Base-by-base conservation (phyloP, 306 rosid species). In the Dryas octopetala region DNA sequence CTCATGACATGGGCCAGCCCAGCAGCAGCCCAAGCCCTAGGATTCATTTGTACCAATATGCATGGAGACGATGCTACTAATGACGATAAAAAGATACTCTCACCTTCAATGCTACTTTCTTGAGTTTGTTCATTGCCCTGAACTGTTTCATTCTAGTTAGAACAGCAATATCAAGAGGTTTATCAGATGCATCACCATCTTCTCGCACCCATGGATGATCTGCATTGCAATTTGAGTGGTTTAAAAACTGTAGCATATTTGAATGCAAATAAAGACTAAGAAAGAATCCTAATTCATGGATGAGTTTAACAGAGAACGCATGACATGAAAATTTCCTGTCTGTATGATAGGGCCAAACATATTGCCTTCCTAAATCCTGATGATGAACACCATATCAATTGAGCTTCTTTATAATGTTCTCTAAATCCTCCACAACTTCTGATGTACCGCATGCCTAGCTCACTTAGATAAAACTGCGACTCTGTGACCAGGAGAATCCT, bases 161-260 rank as follows among this genome's bases (percentile, higher is more conserved):
- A 76, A 94, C 98, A 70, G 96, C 93, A 87, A 87, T 85, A 83
- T 94, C 98, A 82, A 94, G 95, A 73, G 98, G 98, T 83, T 90
- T 86, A 82, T 94, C 97, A 48, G 98, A 84, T 85, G 96, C 97
- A 70, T 80, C 90, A 40, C 98, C 98, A 76, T 95, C 97, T 83
- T 78, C 97, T 86, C 90, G 88, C 97, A 95, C 84, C 98, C 98
- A 95, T 62, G 98, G 97, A 86, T 95, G 98, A 83, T 88, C 98
- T 95, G 89, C 83, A 87, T 60, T 65, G 23, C 72, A 76, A 19
- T 72, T 61, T 57, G 51, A 71, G 74, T 40, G 23, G 61, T 68
- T 47, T 28, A 69, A 59, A 76, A 70, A 46, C 14, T 48, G 26
- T 41, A 73, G 62, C 51, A 46, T 12, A 48, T 62, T 48, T 66